These are phyloP conservation scores for Coelastrella sp. DNA, from an alignment of 139 green algal species.

Conservation along the genomic window DNA sequence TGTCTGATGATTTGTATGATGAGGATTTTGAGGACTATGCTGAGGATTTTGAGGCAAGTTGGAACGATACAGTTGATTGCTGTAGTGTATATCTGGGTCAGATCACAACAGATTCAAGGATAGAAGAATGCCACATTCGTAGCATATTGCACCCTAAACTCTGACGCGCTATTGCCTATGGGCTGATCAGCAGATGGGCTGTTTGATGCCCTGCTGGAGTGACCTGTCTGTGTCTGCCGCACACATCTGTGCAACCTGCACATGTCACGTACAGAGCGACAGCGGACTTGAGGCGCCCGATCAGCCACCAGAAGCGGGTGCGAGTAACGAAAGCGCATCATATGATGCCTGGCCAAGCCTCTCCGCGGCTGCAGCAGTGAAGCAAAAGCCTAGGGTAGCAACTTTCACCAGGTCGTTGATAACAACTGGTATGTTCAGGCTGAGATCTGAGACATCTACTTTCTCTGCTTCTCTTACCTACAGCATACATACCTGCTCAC, in stretches of 20 bases:
- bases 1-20: conserved; percentile 50
- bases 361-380: conserved; percentile 13
- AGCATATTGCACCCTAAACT: no score
- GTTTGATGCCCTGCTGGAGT: no score
- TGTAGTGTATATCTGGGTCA: no score
- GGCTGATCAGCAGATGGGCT: no score
- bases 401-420: neutral
- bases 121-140: no score
- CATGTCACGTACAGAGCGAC: conserved; percentile 10
- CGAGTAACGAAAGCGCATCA: neutral
- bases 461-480: no score
- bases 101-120: no score
- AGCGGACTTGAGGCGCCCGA: conserved; percentile 41
- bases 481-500: no score
- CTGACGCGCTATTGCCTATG: no score
- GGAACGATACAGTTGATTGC: neutral
- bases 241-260: neutral
- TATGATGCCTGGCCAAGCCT: conserved; percentile 23
- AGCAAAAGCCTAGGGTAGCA: conserved; percentile 9
- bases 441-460: no score
- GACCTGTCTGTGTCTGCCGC: no score
- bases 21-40: conserved; percentile 66
- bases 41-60: conserved; percentile 58
- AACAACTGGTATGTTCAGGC: neutral
- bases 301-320: neutral